Conservation (phyloP, 306 rosid genomes). For the Malus sylvestris region DNA sequence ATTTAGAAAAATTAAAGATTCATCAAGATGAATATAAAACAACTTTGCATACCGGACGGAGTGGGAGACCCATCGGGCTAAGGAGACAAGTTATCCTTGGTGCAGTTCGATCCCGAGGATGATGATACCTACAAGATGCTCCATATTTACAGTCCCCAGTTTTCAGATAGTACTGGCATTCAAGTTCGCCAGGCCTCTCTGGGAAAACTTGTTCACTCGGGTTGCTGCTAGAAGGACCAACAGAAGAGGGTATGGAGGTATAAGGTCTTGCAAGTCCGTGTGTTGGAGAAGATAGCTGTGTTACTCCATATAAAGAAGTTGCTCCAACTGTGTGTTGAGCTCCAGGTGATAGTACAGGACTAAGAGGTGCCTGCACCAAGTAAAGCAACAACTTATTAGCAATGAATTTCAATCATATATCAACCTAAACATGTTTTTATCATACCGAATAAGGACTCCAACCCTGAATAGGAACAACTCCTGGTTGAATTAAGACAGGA, state of each 20-base stretch:
- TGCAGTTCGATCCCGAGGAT: conserved; percentile 51
- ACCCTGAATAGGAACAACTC: conserved; percentile 69
- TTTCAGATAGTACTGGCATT: conserved; percentile 70
- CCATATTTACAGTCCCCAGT: conserved; percentile 91
- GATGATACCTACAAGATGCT: conserved; percentile 72
- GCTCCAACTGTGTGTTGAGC: conserved; percentile 70
- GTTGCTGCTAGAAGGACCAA: conserved; percentile 41
- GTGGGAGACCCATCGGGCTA: conserved; percentile 69
- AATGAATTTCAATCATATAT: background rate
- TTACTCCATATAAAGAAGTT: conserved; percentile 68
- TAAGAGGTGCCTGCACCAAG: conserved; percentile 69
- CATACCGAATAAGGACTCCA: conserved; percentile 88
- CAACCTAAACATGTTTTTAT: conserved; percentile 1
- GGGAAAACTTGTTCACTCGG: conserved; percentile 60
- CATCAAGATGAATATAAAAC: background rate
- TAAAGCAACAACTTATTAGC: conserved; percentile 12
- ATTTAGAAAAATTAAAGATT: background rate
- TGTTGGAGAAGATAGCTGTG: conserved; percentile 64
- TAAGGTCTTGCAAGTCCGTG: conserved; percentile 64
- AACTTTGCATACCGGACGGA: conserved; percentile 61
- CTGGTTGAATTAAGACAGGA: conserved; percentile 70
- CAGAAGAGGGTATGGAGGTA: conserved; percentile 43
- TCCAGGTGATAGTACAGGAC: conserved; percentile 73
- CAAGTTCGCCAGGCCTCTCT: conserved; percentile 80
- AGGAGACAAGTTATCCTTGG: conserved; percentile 47